These are phyloP conservation scores for Linnemannia zychae DNA, from an alignment of 192 early-diverging fungal species.

Conservation along the genomic window DNA sequence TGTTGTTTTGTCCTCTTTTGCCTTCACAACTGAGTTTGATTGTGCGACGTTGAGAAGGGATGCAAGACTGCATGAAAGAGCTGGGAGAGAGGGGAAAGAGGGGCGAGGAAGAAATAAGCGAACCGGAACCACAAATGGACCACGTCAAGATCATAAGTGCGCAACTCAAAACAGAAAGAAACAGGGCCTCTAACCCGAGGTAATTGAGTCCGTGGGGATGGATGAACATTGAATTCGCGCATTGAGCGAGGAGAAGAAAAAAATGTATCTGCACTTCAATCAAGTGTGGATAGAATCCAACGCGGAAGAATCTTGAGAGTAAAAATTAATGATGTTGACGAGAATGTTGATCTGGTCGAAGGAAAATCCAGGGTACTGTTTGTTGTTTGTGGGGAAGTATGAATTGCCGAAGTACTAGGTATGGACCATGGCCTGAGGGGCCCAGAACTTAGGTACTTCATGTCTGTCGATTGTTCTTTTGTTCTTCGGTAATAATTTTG, in stretches of 20 bases:
- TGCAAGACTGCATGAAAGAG: constrained; percentile 10
- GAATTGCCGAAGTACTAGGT: constrained; percentile 3
- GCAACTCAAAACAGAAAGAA: neutral
- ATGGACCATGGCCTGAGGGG: neutral
- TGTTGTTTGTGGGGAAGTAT: neutral
- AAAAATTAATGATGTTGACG: neutral
- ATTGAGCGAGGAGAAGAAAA: neutral
- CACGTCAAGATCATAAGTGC: neutral
- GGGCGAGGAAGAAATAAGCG: neutral
- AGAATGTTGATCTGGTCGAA: neutral
- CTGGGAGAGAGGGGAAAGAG: neutral
- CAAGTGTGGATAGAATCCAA: neutral
- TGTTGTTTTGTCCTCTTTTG: neutral
- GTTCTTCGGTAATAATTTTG: neutral
- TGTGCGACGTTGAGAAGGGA: constrained; percentile 6
- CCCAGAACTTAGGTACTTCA: neutral
- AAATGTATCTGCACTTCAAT: neutral
- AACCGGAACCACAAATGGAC: constrained; percentile 1
- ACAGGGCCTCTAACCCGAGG: neutral
- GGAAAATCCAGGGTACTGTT: neutral
- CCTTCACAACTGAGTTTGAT: constrained; percentile 11
- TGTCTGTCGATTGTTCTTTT: neutral
- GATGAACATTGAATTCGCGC: neutral
- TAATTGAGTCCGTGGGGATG: neutral
- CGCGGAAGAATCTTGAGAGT: neutral